These are phyloP conservation scores for Fusarium sp. DNA, from an alignment of 2,329 filamentous ascomycete genomes.

Conservation along the genomic window DNA sequence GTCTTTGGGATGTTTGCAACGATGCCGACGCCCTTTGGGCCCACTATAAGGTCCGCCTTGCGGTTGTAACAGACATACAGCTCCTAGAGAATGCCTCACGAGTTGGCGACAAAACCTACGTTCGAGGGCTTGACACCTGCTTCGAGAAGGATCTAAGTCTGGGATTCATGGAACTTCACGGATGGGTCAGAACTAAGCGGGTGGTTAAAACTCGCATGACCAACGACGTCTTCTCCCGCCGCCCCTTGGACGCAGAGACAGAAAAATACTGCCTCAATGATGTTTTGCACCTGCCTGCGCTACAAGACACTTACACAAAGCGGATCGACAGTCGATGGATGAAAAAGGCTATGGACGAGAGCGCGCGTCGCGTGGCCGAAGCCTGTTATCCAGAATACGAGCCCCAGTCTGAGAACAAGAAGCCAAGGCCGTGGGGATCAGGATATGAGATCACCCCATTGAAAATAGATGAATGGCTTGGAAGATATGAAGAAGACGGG, in stretches of 20 bases:
- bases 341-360: background rate
- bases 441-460: too few relatives aligned
- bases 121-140: background rate
- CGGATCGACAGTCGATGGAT: background rate
- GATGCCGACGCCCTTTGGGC: background rate
- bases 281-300: background rate
- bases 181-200: background rate
- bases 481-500: background rate
- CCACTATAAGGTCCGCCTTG: background rate
- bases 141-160: background rate
- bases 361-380: background rate
- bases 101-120: accelerated
- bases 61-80: background rate
- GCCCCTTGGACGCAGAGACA: background rate
- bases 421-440: background rate
- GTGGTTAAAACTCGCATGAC: background rate
- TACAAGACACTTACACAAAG: background rate
- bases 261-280: background rate
- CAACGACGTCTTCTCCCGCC: background rate
- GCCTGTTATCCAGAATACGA: background rate
- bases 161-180: background rate
- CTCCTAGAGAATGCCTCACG: background rate
- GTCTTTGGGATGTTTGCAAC: background rate
- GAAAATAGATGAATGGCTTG: background rate
- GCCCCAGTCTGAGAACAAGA: background rate